phyloP scores from a whole-genome alignment of 495 filamentous ascomycete genomes.

The Filosporella fistucella region DNA sequence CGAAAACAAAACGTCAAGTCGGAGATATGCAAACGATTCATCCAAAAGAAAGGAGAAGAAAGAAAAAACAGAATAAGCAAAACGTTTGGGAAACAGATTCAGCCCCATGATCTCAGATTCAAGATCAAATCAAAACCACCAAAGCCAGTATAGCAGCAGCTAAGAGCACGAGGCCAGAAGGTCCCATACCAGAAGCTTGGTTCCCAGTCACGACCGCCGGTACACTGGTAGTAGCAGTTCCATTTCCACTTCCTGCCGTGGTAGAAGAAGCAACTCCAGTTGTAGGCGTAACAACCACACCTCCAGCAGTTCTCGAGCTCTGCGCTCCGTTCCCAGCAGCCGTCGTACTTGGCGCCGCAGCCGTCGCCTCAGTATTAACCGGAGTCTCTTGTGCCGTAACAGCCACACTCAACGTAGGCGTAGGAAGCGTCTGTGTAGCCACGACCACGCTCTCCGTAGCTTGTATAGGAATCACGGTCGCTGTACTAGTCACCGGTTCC shows the following conservation, averaged over 20 bases:
- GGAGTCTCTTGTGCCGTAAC: neutral
- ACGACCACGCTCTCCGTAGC: conserved; percentile 29
- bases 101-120: no score
- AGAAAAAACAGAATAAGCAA: neutral
- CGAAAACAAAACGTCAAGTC: no score
- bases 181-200: neutral
- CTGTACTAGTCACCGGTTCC: neutral
- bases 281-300: no score
- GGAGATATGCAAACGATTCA: neutral
- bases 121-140: neutral
- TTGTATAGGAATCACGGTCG: conserved; percentile 13
- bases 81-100: neutral
- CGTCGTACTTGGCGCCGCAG: neutral
- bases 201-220: conserved; percentile 10
- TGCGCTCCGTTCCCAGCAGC: neutral
- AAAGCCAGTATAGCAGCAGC: neutral
- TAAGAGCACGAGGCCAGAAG: neutral
- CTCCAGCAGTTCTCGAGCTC: neutral
- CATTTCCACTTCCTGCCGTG: neutral
- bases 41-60: neutral
- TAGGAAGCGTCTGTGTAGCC: conserved; percentile 16
- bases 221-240: neutral
- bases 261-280: neutral
- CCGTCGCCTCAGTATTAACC: neutral
- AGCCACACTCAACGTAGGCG: conserved; percentile 2